Evolutionary conservation across 352 stramenopile genomes (phyloP).

Genomic region (Globisporangium abappressorium): DNA sequence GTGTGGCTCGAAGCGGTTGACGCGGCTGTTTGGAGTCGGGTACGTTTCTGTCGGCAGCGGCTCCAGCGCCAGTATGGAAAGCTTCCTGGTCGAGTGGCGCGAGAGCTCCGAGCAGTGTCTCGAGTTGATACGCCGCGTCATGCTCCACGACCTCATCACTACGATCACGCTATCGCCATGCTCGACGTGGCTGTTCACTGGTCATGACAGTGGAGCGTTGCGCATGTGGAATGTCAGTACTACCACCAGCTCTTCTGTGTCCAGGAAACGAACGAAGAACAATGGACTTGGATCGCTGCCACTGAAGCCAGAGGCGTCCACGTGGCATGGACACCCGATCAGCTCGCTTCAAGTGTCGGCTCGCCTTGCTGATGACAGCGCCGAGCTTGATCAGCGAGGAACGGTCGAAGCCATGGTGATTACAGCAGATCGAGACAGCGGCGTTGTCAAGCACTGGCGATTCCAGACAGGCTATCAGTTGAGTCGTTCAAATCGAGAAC

Average conservation of each 20-base stretch:
- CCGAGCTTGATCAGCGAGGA: neutral
- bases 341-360: neutral
- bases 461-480: conserved; percentile 16
- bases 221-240: conserved; percentile 47
- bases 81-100: conserved; percentile 36
- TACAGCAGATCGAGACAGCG: conserved; percentile 25
- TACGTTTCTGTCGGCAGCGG: conserved; percentile 1
- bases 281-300: conserved; percentile 9
- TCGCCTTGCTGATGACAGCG: conserved; percentile 7
- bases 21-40: conserved; percentile 38
- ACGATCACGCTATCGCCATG: conserved; percentile 32
- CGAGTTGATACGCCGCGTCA: conserved; percentile 24
- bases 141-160: conserved; percentile 32
- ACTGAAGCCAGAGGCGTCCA: conserved; percentile 10
- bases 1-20: conserved; percentile 24
- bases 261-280: neutral
- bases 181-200: conserved; percentile 56
- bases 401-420: conserved; percentile 30
- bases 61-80: conserved; percentile 8
- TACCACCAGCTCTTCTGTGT: neutral
- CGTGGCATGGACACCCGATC: conserved; percentile 10
- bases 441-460: conserved; percentile 40
- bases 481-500: no score
- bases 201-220: conserved; percentile 35
- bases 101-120: conserved; percentile 17